Percentiles rank a stretch among this genome's conserved stretches.
These are phyloP conservation scores for Nyssa sinensis DNA, from an alignment of 148 eudicot genomes.

Conservation along the genomic window DNA sequence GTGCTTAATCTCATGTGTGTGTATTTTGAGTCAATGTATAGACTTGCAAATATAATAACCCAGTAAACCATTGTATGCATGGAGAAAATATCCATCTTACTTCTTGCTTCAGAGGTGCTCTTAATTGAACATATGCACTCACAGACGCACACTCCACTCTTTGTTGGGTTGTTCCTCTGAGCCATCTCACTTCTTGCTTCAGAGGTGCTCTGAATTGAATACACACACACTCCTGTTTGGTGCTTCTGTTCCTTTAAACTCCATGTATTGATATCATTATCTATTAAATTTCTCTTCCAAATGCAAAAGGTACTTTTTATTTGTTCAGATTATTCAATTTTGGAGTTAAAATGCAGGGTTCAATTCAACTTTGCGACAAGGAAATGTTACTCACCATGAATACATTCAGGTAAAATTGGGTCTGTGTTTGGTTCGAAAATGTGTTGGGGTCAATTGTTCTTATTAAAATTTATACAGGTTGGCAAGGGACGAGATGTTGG, in stretches of 20 bases:
- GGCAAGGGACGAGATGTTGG: constrained; percentile 99
- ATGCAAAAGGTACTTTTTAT: background rate
- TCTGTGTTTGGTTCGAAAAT: background rate
- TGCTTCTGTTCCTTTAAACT: background rate
- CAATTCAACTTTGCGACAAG: constrained; percentile 93
- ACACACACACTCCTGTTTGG: background rate
- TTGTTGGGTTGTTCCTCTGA: too few species aligned
- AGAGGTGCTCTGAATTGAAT: background rate
- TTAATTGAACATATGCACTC: too few species aligned
- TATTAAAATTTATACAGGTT: constrained; percentile 48
- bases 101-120: too few species aligned
- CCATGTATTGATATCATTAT: background rate
- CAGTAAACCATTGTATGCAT: background rate
- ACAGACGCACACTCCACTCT: too few species aligned
- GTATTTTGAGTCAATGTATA: background rate
- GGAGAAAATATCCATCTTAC: background rate
- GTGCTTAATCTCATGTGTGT: background rate
- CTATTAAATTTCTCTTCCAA: background rate
- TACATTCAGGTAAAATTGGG: constrained; percentile 72
- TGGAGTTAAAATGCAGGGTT: constrained; percentile 60
- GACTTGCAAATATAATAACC: background rate
- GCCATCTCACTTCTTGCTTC: background rate
- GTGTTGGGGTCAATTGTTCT: constrained; percentile 6
- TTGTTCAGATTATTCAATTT: background rate
- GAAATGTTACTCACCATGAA: constrained; percentile 97